These are phyloP conservation scores for Sutorius australiensis DNA, from an alignment of 768 basidiomycete species.

Conservation along the genomic window DNA sequence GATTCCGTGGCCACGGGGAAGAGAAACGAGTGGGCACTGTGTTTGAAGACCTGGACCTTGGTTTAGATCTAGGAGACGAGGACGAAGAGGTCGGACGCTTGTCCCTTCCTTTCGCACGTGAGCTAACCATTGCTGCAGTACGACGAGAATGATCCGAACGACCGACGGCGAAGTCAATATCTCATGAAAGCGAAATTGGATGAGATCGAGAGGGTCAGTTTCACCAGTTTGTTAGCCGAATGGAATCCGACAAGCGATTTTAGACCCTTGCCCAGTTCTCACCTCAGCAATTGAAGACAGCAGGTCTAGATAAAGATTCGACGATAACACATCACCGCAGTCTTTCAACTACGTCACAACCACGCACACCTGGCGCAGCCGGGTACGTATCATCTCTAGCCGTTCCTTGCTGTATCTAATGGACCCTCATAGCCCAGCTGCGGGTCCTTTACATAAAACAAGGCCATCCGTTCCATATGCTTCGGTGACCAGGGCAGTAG, in stretches of 20 bases:
- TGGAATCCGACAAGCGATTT: constrained; percentile 12
- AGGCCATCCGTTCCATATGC: constrained; percentile 49
- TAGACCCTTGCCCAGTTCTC: constrained; percentile 67
- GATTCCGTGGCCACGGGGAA: constrained; percentile 34
- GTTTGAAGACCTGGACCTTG: constrained; percentile 46
- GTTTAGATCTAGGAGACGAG: constrained; percentile 39
- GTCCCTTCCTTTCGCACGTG: background rate
- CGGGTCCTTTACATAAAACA: constrained; percentile 15
- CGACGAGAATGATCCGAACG: constrained; percentile 69
- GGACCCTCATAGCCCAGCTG: constrained; percentile 3
- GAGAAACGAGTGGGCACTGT: constrained; percentile 45
- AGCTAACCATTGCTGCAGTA: constrained; percentile 40
- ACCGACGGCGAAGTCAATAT: constrained; percentile 70
- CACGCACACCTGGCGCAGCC: constrained; percentile 3
- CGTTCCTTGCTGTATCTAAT: constrained; percentile 11
- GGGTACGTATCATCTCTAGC: constrained; percentile 20
- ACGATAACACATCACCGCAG: constrained; percentile 18
- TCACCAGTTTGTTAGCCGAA: constrained; percentile 6
- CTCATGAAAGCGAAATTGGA: constrained; percentile 73
- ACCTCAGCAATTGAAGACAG: constrained; percentile 40
- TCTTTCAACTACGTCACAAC: constrained; percentile 13
- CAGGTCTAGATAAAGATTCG: constrained; percentile 19
- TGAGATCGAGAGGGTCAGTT: constrained; percentile 66
- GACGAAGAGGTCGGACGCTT: constrained; percentile 39
- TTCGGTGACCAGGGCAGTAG: constrained; percentile 24